Evolutionary conservation across 192 early-diverging fungal species (phyloP).

Genomic region (Rhizophagus clarus): DNA sequence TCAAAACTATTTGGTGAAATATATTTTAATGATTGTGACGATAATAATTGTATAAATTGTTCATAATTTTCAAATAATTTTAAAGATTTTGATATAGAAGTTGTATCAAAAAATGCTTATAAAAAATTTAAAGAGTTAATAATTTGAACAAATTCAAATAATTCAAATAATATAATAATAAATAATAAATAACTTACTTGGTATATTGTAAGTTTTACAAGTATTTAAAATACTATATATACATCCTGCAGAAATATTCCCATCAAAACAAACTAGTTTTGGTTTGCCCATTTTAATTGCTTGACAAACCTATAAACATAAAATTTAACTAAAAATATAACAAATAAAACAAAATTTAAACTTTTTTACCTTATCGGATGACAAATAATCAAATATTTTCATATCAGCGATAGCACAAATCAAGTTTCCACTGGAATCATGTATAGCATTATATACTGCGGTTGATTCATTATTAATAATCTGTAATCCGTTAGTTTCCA

Average conservation of each 20-base stretch:
- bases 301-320: constrained; percentile 37
- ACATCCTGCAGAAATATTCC: constrained; percentile 58
- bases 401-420: constrained; percentile 91
- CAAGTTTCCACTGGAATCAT: constrained; percentile 69
- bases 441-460: constrained; percentile 82
- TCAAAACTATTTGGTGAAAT: constrained; percentile 79
- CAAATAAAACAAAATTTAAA: neutral
- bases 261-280: constrained; percentile 71
- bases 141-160: neutral
- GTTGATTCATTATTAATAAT: constrained; percentile 51
- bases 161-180: neutral
- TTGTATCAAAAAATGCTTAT: constrained; percentile 85
- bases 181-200: constrained; percentile 43
- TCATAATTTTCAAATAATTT: constrained; percentile 50
- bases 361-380: constrained; percentile 37
- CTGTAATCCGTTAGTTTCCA: constrained; percentile 51
- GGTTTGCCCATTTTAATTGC: constrained; percentile 42
- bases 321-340: constrained; percentile 5
- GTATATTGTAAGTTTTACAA: constrained; percentile 41
- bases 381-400: constrained; percentile 70
- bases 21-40: constrained; percentile 43
- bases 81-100: constrained; percentile 80
- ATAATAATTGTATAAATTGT: constrained; percentile 42
- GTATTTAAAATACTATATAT: constrained; percentile 50
- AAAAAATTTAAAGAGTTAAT: neutral